Evolutionary conservation across 768 basidiomycete species (phyloP), one percentile per base, ranked within the genome.

Genomic region (Daedaleopsis sinensis): DNA sequence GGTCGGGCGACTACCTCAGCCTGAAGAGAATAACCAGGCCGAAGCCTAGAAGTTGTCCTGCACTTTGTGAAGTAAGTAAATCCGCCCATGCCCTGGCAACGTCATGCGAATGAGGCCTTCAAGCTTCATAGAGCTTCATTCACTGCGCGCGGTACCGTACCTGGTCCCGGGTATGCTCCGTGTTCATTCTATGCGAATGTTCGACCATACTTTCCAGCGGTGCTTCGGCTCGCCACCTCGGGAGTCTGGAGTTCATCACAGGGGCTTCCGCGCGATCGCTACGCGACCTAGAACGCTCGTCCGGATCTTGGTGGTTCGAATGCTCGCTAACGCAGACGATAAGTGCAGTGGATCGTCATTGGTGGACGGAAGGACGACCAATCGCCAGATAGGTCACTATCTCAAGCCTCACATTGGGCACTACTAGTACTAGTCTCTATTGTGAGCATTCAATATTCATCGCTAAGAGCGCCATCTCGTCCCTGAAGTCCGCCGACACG

Each of bases 111-210:
- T 32, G 27, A 7, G 27, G 27, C 7, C 27, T 32, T 32, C 4
- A 3, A 32, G n/a, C n/a, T n/a, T n/a, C n/a, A 15, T 7, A 38
- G 15, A 27, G 48, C 48, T 50, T 21, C 19, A 32, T 15, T 32
- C 1, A 48, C 23, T 23, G 48, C 27, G 27, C 35, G 27, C 16
- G 32, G 16, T 13, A 54, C 49, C 57, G 16, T 13, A 54, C 49
- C 57, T 63, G 62, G 55, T 63, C 32, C 54, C 62, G 62, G 62
- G 51, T 63, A 63, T 63, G 62, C 48, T 63, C 62, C 62, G 62
- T 63, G 57, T 43, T 39, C 57, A 52, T 62, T 52, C 60, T 39
- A 61, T 42, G 51, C 60, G 60, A 61, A 53, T 3, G 44, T 54
- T 57, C 27, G 52, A 36, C 58, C 52, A 13, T 38, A 44, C 21